A percentile compares a stretch with the other conserved stretches of the same genome.
phyloP scores from a whole-genome alignment of 352 stramenopile genomes.

The Stramenopiles sp. region DNA sequence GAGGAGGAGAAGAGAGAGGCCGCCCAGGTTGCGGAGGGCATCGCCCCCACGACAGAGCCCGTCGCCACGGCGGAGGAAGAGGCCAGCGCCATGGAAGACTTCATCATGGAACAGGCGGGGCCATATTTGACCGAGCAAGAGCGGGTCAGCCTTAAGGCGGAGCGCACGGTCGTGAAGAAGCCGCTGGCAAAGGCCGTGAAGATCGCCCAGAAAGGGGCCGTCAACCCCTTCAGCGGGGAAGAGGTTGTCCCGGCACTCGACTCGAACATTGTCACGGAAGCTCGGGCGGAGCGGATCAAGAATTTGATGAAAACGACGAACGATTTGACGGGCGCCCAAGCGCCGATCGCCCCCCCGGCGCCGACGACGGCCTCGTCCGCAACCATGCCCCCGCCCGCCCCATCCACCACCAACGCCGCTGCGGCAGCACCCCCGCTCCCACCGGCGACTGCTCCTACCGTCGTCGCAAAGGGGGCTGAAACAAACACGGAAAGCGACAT shows the following conservation, averaged over 20 bases:
- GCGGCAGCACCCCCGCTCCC: no score
- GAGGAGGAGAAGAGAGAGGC: not conserved
- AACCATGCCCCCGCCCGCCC: slow-evolving; percentile 9
- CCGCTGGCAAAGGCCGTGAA: not conserved
- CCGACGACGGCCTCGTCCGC: not conserved
- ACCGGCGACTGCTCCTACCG: no score
- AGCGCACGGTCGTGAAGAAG: not conserved
- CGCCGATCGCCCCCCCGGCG: not conserved
- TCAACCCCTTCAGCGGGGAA: slow-evolving; percentile 45
- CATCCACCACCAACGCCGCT: slow-evolving; percentile 2
- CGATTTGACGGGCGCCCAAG: not conserved
- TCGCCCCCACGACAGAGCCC: slow-evolving; percentile 17
- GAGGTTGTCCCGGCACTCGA: slow-evolving; percentile 40
- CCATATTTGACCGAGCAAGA: not conserved
- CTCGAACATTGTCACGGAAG: slow-evolving; percentile 35
- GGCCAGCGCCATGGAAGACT: slow-evolving; percentile 16
- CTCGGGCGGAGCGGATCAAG: slow-evolving; percentile 42
- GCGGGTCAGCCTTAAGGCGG: no score
- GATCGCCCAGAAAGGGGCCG: not conserved
- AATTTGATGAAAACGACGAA: slow-evolving; percentile 39
- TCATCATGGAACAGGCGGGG: not conserved
- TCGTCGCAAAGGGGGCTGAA: no score
- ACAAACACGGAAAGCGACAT: no score
- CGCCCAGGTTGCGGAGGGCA: not conserved
- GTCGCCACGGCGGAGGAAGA: slow-evolving; percentile 12